A percentile compares a stretch with the other conserved stretches of the same genome.
Conservation (phyloP, 257 asterid species). For the Parsonsia alboflavescens region DNA sequence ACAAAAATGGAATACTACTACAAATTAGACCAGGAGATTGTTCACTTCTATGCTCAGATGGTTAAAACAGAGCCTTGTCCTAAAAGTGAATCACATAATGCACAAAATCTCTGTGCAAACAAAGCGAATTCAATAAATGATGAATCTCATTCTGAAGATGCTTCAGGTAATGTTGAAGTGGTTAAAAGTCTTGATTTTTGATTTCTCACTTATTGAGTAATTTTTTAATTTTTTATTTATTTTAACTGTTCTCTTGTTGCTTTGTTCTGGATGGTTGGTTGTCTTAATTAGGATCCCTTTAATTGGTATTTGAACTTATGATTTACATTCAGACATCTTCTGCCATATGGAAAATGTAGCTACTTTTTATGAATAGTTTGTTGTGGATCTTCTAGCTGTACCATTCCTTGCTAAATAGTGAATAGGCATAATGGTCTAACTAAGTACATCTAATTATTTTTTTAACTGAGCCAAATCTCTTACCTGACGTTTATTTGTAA, state of each 20-base stretch:
- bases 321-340: neutral
- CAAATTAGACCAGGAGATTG: conserved; percentile 76
- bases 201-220: neutral
- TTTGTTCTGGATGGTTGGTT: neutral
- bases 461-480: neutral
- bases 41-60: conserved; percentile 48
- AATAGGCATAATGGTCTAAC: neutral
- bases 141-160: neutral
- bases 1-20: conserved; percentile 78
- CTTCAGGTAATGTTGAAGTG: conserved; percentile 8
- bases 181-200: neutral
- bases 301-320: neutral
- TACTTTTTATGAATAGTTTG: too few relatives aligned
- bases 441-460: neutral
- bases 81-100: conserved; percentile 20
- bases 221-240: neutral
- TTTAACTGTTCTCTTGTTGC: neutral
- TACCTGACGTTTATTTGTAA: neutral
- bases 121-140: neutral
- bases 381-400: neutral
- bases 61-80: conserved; percentile 29
- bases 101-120: conserved; percentile 26
- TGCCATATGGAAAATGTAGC: neutral
- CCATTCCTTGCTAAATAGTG: neutral
- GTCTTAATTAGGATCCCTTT: too few relatives aligned